These are phyloP conservation scores for Domatiomyces catenatus DNA, from an alignment of 2,329 filamentous ascomycete genomes.

Conservation along the genomic window DNA sequence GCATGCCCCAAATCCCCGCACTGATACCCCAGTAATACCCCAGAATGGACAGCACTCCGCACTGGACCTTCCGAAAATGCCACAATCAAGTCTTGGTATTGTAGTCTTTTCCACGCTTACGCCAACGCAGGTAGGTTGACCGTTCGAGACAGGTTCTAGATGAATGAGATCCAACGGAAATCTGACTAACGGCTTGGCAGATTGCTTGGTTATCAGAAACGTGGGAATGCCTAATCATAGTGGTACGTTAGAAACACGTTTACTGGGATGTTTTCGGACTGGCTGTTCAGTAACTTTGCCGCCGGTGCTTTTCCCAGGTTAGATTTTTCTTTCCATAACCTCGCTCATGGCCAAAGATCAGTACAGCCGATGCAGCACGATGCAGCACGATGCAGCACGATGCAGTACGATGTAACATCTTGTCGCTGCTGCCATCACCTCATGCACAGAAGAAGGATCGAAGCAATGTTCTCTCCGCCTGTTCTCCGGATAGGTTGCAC, in stretches of 20 bases:
- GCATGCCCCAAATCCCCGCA: background rate
- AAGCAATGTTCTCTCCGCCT: too few species aligned
- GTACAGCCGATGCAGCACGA: too few species aligned
- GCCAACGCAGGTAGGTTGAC: background rate
- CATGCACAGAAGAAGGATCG: too few species aligned
- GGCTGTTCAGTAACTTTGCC: too few species aligned
- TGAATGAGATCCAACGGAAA: background rate
- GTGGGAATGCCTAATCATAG: background rate
- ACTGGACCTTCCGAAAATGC: background rate
- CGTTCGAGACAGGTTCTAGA: background rate
- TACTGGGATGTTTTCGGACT: background rate
- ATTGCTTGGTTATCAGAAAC: background rate
- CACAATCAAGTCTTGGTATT: background rate
- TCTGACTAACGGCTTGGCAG: background rate
- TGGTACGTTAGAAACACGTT: background rate
- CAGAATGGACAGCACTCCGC: background rate
- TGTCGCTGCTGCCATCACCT: too few species aligned
- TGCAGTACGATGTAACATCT: too few species aligned
- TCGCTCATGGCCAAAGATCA: too few species aligned
- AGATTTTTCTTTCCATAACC: too few species aligned
- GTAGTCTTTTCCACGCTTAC: background rate
- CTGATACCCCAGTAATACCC: background rate
- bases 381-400: too few species aligned
- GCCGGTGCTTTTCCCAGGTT: too few species aligned
- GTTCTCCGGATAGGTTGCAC: too few species aligned